Percentiles rank a stretch among this genome's conserved stretches.
phyloP scores from a whole-genome alignment of 257 asterid genomes.

The Jacaranda mimosifolia region DNA sequence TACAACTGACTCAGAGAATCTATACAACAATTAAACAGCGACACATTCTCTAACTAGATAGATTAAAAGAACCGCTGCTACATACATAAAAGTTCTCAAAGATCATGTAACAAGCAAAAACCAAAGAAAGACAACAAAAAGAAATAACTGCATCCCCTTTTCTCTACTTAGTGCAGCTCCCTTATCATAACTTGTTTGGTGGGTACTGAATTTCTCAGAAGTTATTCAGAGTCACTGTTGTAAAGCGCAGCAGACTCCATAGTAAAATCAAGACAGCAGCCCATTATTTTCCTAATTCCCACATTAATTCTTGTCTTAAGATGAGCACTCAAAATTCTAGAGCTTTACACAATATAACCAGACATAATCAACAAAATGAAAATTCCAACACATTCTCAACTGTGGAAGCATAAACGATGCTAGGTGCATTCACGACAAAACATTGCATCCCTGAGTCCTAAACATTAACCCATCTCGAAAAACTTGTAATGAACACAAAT shows the following conservation, averaged over 20 bases:
- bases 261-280: neutral
- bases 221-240: neutral
- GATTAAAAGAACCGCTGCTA: neutral
- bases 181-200: neutral
- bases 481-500: neutral
- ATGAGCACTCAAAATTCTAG: slow-evolving; percentile 11
- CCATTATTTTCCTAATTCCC: slow-evolving; percentile 3
- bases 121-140: neutral
- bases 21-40: neutral
- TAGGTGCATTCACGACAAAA: slow-evolving; percentile 10
- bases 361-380: slow-evolving; percentile 22
- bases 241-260: neutral
- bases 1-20: neutral
- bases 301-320: slow-evolving; percentile 10
- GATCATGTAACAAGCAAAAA: slow-evolving; percentile 1
- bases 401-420: neutral
- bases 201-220: neutral
- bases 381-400: slow-evolving; percentile 22
- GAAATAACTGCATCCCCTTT: neutral
- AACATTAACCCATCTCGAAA: slow-evolving; percentile 14
- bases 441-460: neutral
- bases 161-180: neutral
- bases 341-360: neutral
- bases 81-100: neutral
- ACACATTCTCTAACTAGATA: neutral